Evolutionary conservation across 495 filamentous ascomycete species (phyloP), one percentile per base, ranked within the genome.

Genomic region (Aspergillus conjunctus): DNA sequence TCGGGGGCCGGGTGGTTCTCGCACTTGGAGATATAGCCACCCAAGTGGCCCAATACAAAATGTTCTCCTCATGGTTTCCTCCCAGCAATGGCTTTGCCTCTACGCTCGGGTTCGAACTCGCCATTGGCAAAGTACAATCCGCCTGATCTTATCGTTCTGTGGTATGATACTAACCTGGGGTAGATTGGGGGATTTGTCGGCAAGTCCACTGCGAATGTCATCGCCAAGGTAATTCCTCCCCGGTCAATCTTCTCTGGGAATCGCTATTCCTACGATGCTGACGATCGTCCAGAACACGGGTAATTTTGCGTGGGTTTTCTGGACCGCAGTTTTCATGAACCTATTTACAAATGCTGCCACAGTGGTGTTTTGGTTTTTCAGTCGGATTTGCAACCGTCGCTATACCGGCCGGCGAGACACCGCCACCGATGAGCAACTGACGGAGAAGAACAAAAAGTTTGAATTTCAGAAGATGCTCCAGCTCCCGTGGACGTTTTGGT

Each of bases 1-100:
- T 81, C 33, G 70, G 70, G 7, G 77, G 76, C 7, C 58, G 74
- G 33, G 67, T 80, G 7, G 66, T 81, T 41, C 67, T 77, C 15
- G 73, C 76, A 0, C 56, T 81, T 1, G 77, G 77, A 1, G 77
- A 79, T 57, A 77, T 79, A 51, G 77, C 78, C 0, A 81, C 77
- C 7, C 77, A 79, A 58, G 68, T 78, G 31, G 77, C 78, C 0
- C 76, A 79, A 48, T 79, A 81, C 51, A 81, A 81, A 48, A 77
- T 81, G 71, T 81, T 79, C 51, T 81, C 78, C 0, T 79, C 76
- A 0, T 81, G 77, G 77, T 79, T 81, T 59, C 66, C 77, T 2
- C 76, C 78, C 2, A 78, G 67, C 33, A 73, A 75, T 60, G 78
- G 78, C 18, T 81, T 81, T 62, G 77, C 76, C 10, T 76, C 76